Percentiles rank a stretch among this genome's conserved stretches.
phyloP scores from a whole-genome alignment of 2,329 filamentous ascomycete species.

The Ophiocordyceps sinensis region DNA sequence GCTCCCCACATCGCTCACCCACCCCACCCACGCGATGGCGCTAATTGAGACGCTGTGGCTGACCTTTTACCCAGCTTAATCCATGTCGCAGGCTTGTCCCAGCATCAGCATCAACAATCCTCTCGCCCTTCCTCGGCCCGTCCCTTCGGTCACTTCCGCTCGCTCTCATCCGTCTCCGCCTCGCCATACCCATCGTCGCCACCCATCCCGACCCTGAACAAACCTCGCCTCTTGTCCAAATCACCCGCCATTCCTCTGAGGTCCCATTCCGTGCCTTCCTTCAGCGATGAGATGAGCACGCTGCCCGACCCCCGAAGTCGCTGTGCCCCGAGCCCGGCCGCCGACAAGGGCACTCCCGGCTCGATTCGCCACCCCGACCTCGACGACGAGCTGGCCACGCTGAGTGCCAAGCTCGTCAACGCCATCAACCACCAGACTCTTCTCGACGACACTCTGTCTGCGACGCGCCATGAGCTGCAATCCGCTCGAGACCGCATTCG shows the following conservation, averaged over 20 bases:
- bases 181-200: conserved; percentile 17
- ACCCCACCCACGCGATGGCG: not conserved
- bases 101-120: conserved; percentile 21
- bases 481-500: conserved; percentile 51
- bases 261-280: conserved; percentile 20
- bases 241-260: conserved; percentile 23
- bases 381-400: conserved; percentile 64
- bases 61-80: conserved; percentile 29
- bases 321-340: conserved; percentile 28
- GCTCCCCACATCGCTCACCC: conserved; percentile 5
- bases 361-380: conserved; percentile 38
- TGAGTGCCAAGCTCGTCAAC: conserved; percentile 92
- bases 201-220: conserved; percentile 18
- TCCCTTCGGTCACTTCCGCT: conserved; percentile 35
- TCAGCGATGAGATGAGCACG: conserved; percentile 51
- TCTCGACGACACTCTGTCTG: conserved; percentile 76
- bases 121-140: conserved; percentile 13
- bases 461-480: conserved; percentile 72
- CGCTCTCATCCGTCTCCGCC: conserved; percentile 36
- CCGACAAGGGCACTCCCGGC: conserved; percentile 16
- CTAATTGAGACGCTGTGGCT: conserved; percentile 4
- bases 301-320: conserved; percentile 50
- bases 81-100: conserved; percentile 37
- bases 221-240: conserved; percentile 19
- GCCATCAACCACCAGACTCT: conserved; percentile 94